These are phyloP conservation scores for Tuber aestivum DNA, from an alignment of 495 filamentous ascomycete species.

Conservation along the genomic window DNA sequence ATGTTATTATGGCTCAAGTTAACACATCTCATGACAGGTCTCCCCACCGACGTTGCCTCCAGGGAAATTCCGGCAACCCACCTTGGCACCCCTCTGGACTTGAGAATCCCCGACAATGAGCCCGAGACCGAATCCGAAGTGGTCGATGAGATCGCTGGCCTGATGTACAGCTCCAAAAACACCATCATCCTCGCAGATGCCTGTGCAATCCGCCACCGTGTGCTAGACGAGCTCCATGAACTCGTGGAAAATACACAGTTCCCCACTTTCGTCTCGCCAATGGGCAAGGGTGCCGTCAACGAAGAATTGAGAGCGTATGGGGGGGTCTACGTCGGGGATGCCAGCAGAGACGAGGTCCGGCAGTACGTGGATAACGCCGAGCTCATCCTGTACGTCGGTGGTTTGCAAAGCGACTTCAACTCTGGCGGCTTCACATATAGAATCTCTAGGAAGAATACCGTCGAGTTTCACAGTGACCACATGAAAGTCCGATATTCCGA, in stretches of 20 bases:
- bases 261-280: conserved; percentile 80
- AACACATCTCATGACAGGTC: conserved; percentile 23
- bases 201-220: conserved; percentile 77
- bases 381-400: conserved; percentile 74
- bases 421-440: conserved; percentile 80
- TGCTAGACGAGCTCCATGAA: conserved; percentile 66
- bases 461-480: conserved; percentile 79
- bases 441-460: conserved; percentile 71
- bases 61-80: conserved; percentile 70
- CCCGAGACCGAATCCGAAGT: conserved; percentile 74
- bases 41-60: conserved; percentile 79
- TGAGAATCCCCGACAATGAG: conserved; percentile 60
- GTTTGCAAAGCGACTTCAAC: conserved; percentile 87
- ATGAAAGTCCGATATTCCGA: conserved; percentile 68
- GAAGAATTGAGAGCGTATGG: conserved; percentile 70
- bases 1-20: background rate
- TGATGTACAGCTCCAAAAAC: conserved; percentile 66
- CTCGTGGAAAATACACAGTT: conserved; percentile 70
- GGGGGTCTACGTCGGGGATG: conserved; percentile 80
- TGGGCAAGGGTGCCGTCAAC: conserved; percentile 85
- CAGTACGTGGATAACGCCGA: conserved; percentile 74
- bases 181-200: conserved; percentile 84
- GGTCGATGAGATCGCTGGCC: conserved; percentile 70
- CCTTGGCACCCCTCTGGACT: conserved; percentile 63
- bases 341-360: conserved; percentile 63